Evolutionary conservation across 139 green algal genomes (phyloP).

Genomic region (Gonium pectorale): DNA sequence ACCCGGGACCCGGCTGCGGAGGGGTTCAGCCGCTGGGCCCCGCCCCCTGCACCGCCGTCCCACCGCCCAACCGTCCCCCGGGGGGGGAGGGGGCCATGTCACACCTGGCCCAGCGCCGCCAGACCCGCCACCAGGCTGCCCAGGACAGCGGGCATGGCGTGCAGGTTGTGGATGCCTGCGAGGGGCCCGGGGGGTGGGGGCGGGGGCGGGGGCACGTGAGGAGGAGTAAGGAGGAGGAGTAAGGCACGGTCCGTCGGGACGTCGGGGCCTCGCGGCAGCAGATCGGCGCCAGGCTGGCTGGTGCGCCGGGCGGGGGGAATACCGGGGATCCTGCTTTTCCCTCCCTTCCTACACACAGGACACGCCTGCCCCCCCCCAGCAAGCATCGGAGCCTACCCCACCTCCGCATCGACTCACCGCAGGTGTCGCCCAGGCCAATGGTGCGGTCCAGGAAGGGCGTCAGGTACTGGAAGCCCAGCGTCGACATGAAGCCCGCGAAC

Average conservation of each 20-base stretch:
- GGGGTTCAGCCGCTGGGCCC: too few species aligned
- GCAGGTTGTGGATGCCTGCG: constrained; percentile 73
- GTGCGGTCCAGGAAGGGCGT: constrained; percentile 60
- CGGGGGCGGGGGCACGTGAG: too few species aligned
- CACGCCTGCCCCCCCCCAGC: background rate
- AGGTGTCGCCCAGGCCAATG: constrained; percentile 73
- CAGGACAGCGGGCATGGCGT: constrained; percentile 61
- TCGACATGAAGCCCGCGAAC: constrained; percentile 58
- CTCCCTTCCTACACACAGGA: background rate
- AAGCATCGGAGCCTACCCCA: too few species aligned
- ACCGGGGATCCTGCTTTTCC: background rate
- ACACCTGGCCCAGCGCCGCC: constrained; percentile 28
- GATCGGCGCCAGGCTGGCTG: too few species aligned
- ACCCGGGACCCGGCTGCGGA: too few species aligned
- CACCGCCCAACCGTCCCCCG: too few species aligned
- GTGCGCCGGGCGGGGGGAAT: too few species aligned
- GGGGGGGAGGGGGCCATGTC: too few species aligned
- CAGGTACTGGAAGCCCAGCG: constrained; percentile 61
- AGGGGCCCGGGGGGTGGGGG: background rate
- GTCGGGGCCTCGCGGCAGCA: too few species aligned
- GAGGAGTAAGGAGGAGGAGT: too few species aligned
- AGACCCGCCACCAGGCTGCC: constrained; percentile 35
- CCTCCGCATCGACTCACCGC: constrained; percentile 44
- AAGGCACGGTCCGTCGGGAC: too few species aligned
- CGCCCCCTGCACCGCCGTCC: too few species aligned